Base-by-base conservation (phyloP, 495 filamentous ascomycete genomes). In the Poronia punctata region DNA sequence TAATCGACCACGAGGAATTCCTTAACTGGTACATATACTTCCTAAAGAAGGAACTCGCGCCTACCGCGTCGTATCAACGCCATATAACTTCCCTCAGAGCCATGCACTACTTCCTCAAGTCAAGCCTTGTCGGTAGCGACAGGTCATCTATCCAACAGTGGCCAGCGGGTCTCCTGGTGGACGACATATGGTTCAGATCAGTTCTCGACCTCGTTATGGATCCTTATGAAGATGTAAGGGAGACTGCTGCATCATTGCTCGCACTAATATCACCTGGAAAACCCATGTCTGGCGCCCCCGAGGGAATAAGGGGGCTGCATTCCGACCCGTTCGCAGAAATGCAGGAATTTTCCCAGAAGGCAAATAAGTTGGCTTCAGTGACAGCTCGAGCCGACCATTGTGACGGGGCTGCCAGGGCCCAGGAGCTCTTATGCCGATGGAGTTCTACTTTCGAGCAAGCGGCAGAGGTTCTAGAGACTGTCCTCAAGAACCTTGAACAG, bases 191-290 rank as follows among this genome's bases (percentile, higher is more conserved):
- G 33, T 71, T 84, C 22, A 69, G 70, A n/a, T 59, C 80, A 14
- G 62, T 95, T 6, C 52, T 88, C 4, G 87, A 96, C 56, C 75
- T 92, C 7, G 50, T 95, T 1, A 63, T 92, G 31, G 83, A 97
- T 53, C 85, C 90, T 0, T 98, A 90, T 52, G 92, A 98, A 45
- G 92, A 98, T 64, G 83, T 97, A 8, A 74, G 92, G 44, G 75
- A 75, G 26, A 65, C 66, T 1, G 75, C 92, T 5, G 59, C 78
- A 0, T 63, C 65, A 5, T 61, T 87, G 11, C 45, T 94, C 18
- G 71, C 71, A 38, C 47, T 63, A 18, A 43, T 63, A 15, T 54
- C 52, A 27, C 54, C 43, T 12, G 63, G 56, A 38, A 45, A 14
- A 26, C n/a, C 48, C 9, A 34, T 54, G 22, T 52, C 33, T 2